These are phyloP conservation scores for Trifolium pratense DNA, from an alignment of 306 rosid genomes.

Conservation along the genomic window DNA sequence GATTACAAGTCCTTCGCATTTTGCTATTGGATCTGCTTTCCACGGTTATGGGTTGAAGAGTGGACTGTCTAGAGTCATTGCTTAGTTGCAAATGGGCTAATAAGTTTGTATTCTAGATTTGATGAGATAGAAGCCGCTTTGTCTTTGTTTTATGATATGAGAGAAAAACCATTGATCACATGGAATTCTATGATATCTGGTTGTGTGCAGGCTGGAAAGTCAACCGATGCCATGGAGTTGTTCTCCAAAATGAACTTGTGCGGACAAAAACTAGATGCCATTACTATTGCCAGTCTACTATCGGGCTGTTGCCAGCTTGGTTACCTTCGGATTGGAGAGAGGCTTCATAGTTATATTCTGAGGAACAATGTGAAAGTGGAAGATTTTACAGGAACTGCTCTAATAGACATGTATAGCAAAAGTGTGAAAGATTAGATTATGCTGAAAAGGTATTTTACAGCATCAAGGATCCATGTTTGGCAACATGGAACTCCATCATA, in stretches of 20 bases:
- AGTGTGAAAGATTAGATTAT: constrained; percentile 75
- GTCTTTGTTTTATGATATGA: constrained; percentile 58
- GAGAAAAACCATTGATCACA: constrained; percentile 55
- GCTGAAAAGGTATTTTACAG: constrained; percentile 68
- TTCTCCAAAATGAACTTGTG: constrained; percentile 62
- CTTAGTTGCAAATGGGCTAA: constrained; percentile 71
- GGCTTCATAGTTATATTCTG: constrained; percentile 58
- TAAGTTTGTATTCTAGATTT: constrained; percentile 80
- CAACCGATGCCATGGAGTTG: constrained; percentile 64
- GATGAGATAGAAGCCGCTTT: constrained; percentile 58
- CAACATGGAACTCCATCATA: constrained; percentile 83
- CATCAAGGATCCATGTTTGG: constrained; percentile 71
- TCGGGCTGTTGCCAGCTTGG: constrained; percentile 83
- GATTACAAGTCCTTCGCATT: constrained; percentile 55
- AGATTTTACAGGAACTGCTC: constrained; percentile 72
- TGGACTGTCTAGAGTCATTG: constrained; percentile 54
- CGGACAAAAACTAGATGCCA: constrained; percentile 64
- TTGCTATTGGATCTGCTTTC: constrained; percentile 61
- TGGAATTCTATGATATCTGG: constrained; percentile 88
- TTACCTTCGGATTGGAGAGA: constrained; percentile 61
- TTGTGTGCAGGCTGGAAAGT: constrained; percentile 75
- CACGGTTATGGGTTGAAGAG: constrained; percentile 67
- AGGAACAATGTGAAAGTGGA: constrained; percentile 65
- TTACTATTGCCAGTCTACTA: constrained; percentile 70
- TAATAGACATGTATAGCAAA: constrained; percentile 81